A percentile compares a stretch with the other conserved stretches of the same genome.
phyloP scores from a whole-genome alignment of 331 rosid species.

The Spiraea crenata region DNA sequence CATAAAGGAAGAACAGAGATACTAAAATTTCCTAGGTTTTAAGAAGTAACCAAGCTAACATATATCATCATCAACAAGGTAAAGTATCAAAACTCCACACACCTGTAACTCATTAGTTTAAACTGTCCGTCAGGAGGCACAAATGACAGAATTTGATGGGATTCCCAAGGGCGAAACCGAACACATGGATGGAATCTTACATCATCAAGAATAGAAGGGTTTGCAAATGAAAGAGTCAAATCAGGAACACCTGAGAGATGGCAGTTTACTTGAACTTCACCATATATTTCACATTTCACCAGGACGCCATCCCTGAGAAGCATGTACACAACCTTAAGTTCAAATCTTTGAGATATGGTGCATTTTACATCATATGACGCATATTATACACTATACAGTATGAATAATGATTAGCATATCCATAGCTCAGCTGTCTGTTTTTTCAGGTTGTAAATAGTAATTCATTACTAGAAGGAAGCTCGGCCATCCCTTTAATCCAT shows the following conservation, averaged over 20 bases:
- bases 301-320: conserved; percentile 73
- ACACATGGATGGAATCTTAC: conserved; percentile 94
- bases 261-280: conserved; percentile 92
- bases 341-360: conserved; percentile 1
- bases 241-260: conserved; percentile 92
- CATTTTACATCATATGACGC: background rate
- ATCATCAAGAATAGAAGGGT: conserved; percentile 87
- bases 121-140: conserved; percentile 98
- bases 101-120: conserved; percentile 96
- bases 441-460: background rate
- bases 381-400: background rate
- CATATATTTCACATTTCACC: conserved; percentile 85
- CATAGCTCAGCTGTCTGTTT: background rate
- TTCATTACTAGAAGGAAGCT: background rate
- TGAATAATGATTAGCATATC: background rate
- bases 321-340: conserved; percentile 5
- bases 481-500: background rate
- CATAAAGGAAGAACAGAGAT: conserved; percentile 8
- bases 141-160: conserved; percentile 80
- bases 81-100: background rate
- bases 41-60: background rate
- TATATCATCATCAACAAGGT: background rate
- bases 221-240: conserved; percentile 77
- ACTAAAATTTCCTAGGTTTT: background rate
- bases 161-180: conserved; percentile 88